These are phyloP conservation scores for Wickerhamomyces sp. DNA, from an alignment of 1,139 yeast species.

Conservation along the genomic window DNA sequence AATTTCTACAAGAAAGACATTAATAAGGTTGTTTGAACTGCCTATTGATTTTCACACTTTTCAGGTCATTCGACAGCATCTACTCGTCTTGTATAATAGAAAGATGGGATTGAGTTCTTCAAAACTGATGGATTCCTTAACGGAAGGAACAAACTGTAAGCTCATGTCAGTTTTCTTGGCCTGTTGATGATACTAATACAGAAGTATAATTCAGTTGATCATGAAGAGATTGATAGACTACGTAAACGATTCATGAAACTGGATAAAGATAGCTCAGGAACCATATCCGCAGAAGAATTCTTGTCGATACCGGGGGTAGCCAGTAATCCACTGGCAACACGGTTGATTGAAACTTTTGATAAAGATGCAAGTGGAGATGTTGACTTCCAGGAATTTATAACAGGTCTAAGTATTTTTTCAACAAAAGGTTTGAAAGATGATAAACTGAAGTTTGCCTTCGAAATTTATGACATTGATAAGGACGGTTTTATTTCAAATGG, in stretches of 20 bases:
- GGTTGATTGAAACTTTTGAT: conserved; percentile 93
- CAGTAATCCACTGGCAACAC: conserved; percentile 80
- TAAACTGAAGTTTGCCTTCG: conserved; percentile 84
- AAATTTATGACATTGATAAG: conserved; percentile 90
- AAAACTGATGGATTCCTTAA: conserved; percentile 58
- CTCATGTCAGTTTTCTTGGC: conserved; percentile 4
- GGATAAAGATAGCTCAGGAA: conserved; percentile 89
- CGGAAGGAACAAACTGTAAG: conserved; percentile 70
- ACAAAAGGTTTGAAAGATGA: conserved; percentile 84
- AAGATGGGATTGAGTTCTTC: conserved; percentile 68
- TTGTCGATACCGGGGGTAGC: conserved; percentile 90
- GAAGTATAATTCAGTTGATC: conserved; percentile 41
- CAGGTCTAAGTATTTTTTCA: conserved; percentile 86
- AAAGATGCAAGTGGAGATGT: conserved; percentile 90
- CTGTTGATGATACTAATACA: conserved; percentile 1
- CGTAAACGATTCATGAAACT: conserved; percentile 92
- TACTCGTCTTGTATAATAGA: too few species aligned
- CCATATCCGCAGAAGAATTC: conserved; percentile 87
- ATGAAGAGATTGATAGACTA: conserved; percentile 87
- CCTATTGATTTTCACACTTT: too few species aligned
- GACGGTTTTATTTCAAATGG: conserved; percentile 96
- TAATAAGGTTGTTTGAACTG: too few species aligned
- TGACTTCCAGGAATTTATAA: conserved; percentile 92
- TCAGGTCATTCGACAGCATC: too few species aligned
- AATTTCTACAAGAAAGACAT: too few species aligned